These are phyloP conservation scores for Staphylotrichum longicolle DNA, from an alignment of 495 filamentous ascomycete species.

Conservation along the genomic window DNA sequence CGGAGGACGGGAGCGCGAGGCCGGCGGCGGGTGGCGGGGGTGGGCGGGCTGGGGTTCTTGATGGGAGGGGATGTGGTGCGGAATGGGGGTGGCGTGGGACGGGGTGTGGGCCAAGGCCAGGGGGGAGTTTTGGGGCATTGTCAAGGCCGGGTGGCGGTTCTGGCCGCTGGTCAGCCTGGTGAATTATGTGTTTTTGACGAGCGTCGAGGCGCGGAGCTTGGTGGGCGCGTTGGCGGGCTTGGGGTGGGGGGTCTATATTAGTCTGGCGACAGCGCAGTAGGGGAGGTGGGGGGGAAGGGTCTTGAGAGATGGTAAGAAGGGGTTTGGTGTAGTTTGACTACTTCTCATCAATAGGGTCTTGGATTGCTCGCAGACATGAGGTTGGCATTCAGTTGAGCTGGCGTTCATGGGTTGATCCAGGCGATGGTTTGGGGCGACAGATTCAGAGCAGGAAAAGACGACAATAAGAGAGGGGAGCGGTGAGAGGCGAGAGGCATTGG, in stretches of 20 bases:
- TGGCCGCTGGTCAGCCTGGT: conserved; percentile 80
- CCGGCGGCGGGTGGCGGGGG: conserved; percentile 4
- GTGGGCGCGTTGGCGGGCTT: conserved; percentile 78
- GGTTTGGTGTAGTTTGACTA: no score
- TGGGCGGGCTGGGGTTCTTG: conserved; percentile 28
- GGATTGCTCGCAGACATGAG: no score
- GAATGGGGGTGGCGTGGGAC: conserved; percentile 36
- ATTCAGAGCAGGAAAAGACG: no score
- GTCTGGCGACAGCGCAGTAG: conserved; percentile 43
- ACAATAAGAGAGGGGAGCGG: no score
- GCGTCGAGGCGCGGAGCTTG: conserved; percentile 70
- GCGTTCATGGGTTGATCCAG: no score
- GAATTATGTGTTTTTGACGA: conserved; percentile 73
- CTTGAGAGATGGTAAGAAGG: neutral
- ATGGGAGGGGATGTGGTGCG: conserved; percentile 28
- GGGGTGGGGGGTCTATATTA: conserved; percentile 85
- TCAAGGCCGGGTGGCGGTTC: conserved; percentile 72
- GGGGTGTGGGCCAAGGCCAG: conserved; percentile 34
- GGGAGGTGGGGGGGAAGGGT: neutral
- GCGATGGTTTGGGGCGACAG: no score
- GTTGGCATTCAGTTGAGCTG: no score
- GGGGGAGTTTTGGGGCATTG: conserved; percentile 66
- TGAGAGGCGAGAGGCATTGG: no score
- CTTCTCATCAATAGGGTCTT: no score
- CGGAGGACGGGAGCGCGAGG: no score